Evolutionary conservation across 306 rosid genomes (phyloP), one percentile per base, ranked within the genome.

Genomic region (Citrullus colocynthis): DNA sequence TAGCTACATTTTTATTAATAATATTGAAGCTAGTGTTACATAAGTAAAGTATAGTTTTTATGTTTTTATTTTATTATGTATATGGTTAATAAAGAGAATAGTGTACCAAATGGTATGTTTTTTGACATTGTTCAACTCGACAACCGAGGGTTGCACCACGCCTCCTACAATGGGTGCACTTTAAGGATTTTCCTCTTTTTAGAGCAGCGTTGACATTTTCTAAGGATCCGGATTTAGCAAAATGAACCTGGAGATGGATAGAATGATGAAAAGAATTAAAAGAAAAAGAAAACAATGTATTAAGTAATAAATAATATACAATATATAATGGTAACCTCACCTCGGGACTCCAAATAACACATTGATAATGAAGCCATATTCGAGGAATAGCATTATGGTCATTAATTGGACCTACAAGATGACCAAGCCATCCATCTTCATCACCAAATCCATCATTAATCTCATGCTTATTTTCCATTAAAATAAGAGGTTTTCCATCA

Each of bases 111-210:
- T 94, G 98, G 79, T 94, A 94, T 15, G 98, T 94, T 88, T 39
- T 90, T 78, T 93, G 90, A 82, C 98, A 94, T 64, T 97, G 88
- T 82, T 91, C 93, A 61, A 94, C 96, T 63, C 98, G 98, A 79
- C 98, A 94, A 80, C 98, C 98, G 12, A 86, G 88, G 52, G 98
- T 94, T 3, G 98, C 98, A 82, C 98, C 98, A 77, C 89, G 91
- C 84, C 97, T 86, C 81, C 89, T 90, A 57, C 98, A 94, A 41
- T 91, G 92, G 60, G 89, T 89, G 87, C 98, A 94, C 81, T 94
- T 94, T 83, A 94, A 85, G 54, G 87, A 96, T 64, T 91, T 89
- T 80, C 98, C 98, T 84, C 98, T 89, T 71, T 82, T 86, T 76
- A 94, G 93, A 28, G 97, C 98, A 72, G 95, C 92, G 80, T 93